Percentiles rank a stretch among this genome's conserved stretches.
Evolutionary conservation across 2,329 filamentous ascomycete genomes (phyloP).

Genomic region (Nothopassalora personata): DNA sequence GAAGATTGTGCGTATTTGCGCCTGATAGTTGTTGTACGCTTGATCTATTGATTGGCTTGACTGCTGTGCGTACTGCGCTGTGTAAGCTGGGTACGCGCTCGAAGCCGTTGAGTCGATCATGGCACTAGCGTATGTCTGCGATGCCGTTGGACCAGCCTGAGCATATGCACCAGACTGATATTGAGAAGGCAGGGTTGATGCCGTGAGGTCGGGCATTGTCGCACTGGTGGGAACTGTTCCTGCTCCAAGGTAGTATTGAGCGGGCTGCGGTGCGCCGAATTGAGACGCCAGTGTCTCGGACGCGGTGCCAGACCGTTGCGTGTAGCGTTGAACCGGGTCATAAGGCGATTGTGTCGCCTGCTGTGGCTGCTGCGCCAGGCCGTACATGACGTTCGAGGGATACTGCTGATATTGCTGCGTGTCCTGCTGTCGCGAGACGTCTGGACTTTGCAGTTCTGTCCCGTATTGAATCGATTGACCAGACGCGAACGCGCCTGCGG

Average conservation of each 20-base stretch:
- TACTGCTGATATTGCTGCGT: constrained; percentile 53
- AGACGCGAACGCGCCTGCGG: constrained; percentile 52
- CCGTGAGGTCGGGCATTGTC: constrained; percentile 53
- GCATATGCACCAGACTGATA: constrained; percentile 57
- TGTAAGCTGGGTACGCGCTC: constrained; percentile 23
- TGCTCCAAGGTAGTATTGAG: constrained; percentile 64
- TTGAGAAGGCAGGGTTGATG: constrained; percentile 61
- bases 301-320: constrained; percentile 62
- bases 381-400: constrained; percentile 68
- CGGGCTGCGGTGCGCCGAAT: constrained; percentile 59
- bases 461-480: constrained; percentile 53
- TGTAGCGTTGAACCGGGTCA: constrained; percentile 69
- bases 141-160: constrained; percentile 50
- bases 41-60: constrained; percentile 48
- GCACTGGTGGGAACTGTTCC: constrained; percentile 56
- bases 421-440: constrained; percentile 52
- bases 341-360: constrained; percentile 57
- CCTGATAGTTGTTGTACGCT: constrained; percentile 60
- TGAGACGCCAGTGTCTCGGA: constrained; percentile 69
- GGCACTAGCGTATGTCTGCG: constrained; percentile 47
- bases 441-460: constrained; percentile 39
- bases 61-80: constrained; percentile 19
- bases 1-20: constrained; percentile 59
- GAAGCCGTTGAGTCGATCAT: constrained; percentile 49
- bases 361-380: constrained; percentile 56